Percentiles rank a stretch among this genome's conserved stretches.
Conservation (phyloP, 2,329 filamentous ascomycete genomes). For the Penicillium sp. region DNA sequence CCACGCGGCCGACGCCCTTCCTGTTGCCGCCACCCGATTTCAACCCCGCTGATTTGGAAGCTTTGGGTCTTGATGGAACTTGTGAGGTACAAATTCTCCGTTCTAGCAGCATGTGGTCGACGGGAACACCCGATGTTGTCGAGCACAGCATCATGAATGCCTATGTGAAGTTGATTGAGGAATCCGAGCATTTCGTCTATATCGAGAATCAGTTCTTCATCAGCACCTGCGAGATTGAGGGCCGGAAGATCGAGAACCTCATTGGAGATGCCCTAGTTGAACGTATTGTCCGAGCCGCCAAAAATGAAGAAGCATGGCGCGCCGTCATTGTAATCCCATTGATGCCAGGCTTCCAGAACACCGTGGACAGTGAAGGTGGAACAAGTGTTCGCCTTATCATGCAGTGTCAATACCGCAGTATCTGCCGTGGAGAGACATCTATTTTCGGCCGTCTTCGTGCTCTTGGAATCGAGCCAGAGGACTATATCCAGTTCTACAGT, state of each 20-base stretch:
- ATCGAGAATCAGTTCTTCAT: slow-evolving; percentile 99
- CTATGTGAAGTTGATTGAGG: slow-evolving; percentile 90
- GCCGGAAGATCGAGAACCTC: slow-evolving; percentile 82
- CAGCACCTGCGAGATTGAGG: slow-evolving; percentile 84
- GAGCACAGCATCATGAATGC: slow-evolving; percentile 96
- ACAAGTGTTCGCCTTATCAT: slow-evolving; percentile 94
- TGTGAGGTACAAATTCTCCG: slow-evolving; percentile 96
- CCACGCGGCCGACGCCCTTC: slow-evolving; percentile 89
- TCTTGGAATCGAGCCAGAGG: slow-evolving; percentile 82
- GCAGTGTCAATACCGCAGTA: slow-evolving; percentile 94
- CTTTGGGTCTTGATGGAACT: slow-evolving; percentile 83
- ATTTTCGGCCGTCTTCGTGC: slow-evolving; percentile 84
- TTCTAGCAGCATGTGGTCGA: slow-evolving; percentile 86
- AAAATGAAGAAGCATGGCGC: slow-evolving; percentile 85
- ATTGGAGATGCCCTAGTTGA: slow-evolving; percentile 95
- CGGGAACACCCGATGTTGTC: slow-evolving; percentile 76
- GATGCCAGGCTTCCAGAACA: slow-evolving; percentile 98
- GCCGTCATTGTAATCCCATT: slow-evolving; percentile 87
- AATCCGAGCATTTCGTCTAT: slow-evolving; percentile 95
- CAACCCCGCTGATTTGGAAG: slow-evolving; percentile 78
- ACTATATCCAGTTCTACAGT: slow-evolving; percentile 94
- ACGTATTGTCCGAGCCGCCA: slow-evolving; percentile 78
- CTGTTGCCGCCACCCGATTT: slow-evolving; percentile 91
- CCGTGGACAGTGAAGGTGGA: slow-evolving; percentile 88
- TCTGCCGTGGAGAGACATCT: slow-evolving; percentile 85